These are phyloP conservation scores for Fusarium nematophilum DNA, from an alignment of 2,329 filamentous ascomycete genomes.

Conservation along the genomic window DNA sequence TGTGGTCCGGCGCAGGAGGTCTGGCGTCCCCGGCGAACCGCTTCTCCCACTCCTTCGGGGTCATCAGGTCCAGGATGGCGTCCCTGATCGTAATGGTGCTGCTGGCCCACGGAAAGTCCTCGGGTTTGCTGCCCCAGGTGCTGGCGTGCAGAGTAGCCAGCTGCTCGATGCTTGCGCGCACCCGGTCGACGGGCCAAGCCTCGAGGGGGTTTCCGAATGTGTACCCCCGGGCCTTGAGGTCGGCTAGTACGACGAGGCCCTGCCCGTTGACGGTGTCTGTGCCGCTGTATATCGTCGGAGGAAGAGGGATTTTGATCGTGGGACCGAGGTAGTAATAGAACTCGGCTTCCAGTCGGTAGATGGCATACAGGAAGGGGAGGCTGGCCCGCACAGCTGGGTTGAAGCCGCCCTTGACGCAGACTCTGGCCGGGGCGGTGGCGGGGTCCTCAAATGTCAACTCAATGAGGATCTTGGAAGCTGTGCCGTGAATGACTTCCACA, in stretches of 20 bases:
- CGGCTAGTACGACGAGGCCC: constrained; percentile 5
- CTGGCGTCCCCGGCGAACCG: constrained; percentile 1
- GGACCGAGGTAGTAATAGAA: constrained; percentile 21
- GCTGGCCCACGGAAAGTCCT: background rate
- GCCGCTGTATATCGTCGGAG: background rate
- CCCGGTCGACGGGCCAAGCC: constrained; percentile 4
- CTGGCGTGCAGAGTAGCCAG: constrained; percentile 19
- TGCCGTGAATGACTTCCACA: constrained; percentile 10
- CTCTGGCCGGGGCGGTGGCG: background rate
- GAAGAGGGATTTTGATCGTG: constrained; percentile 1
- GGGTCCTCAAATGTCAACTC: background rate
- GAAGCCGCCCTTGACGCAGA: constrained; percentile 25
- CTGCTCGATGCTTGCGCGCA: constrained; percentile 4
- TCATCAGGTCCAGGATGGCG: background rate
- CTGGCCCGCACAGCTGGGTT: background rate
- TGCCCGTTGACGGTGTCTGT: constrained; percentile 11
- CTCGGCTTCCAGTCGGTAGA: constrained; percentile 9
- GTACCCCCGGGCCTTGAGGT: constrained; percentile 6
- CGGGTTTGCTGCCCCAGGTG: constrained; percentile 5
- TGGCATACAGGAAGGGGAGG: background rate
- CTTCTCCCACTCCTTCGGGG: background rate
- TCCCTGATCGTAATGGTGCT: background rate
- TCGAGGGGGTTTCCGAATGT: constrained; percentile 12
- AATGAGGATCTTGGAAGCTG: constrained; percentile 12
- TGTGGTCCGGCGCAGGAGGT: background rate